Evolutionary conservation across 2,329 filamentous ascomycete genomes (phyloP), one percentile per base, ranked within the genome.

Genomic region (Fusarium sp.): DNA sequence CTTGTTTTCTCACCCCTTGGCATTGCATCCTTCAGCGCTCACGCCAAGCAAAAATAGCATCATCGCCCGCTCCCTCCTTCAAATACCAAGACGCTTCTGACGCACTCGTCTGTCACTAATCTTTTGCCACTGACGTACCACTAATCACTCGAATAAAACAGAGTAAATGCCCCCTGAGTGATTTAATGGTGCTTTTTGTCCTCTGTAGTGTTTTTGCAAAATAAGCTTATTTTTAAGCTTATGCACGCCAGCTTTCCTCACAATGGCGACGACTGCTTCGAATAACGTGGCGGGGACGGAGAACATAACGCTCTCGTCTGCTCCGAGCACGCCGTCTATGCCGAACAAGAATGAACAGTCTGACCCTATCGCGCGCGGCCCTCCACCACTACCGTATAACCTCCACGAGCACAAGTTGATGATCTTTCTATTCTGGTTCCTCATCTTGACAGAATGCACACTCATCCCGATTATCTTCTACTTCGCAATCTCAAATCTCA

Each of bases 381-480:
- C 70, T 35, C 70, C 70, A 6, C 59, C 69, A 1, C 62, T 78
- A 1, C 76, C 75, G 5, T 78, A 78, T 24, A 78, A 78, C 57
- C 55, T 78, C 10, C 69, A 73, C 9, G 73, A 78, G 15, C 76
- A 78, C 59, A 78, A 78, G 24, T 59, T 78, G 38, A 73, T 52
- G 41, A 77, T 78, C 15, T 48, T 69, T 3, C 31, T 74, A 1
- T 78, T 78, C 26, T 75, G 73, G 74, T 70, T 72, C 42, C 75
- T 78, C 52, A 77, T 78, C 2, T 31, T 78, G 7, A 74, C 75
- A 2, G 76, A 78, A 22, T 75, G 69, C 44, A 78, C 75, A 0
- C 66, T 78, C 12, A 77, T 86, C n/a, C 85, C 85, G n/a, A 82
- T 87, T 59, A 70, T 83, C 1, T 78, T 87, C 18, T 87, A 84